Percentiles rank a stretch among this genome's conserved stretches.
These are phyloP conservation scores for Prunus salicina DNA, from an alignment of 306 rosid species.

Conservation along the genomic window DNA sequence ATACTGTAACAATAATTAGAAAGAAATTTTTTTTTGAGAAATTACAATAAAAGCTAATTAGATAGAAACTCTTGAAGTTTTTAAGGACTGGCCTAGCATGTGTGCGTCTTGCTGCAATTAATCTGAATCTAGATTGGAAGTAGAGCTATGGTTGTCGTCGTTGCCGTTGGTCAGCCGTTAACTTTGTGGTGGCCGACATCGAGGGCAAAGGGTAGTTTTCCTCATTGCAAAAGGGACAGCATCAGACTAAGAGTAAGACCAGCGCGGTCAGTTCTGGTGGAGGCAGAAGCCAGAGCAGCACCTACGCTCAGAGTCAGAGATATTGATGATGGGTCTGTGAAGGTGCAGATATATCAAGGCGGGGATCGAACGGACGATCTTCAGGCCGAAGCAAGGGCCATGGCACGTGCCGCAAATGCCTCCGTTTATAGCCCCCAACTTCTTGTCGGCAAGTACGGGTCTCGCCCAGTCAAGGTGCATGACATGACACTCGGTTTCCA, in stretches of 20 bases:
- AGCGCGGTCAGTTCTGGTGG: constrained; percentile 46
- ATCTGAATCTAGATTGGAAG: neutral
- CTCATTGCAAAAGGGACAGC: neutral
- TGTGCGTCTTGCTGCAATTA: neutral
- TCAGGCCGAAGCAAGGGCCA: constrained; percentile 74
- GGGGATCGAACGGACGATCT: constrained; percentile 56
- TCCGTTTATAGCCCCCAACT: constrained; percentile 63
- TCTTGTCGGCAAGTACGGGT: constrained; percentile 48
- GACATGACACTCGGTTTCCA: neutral
- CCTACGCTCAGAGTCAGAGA: constrained; percentile 28
- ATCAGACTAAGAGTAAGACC: neutral
- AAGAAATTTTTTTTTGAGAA: no score
- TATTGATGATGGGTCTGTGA: neutral
- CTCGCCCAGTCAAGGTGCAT: constrained; percentile 62
- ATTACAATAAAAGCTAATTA: neutral
- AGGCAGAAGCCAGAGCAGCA: constrained; percentile 32
- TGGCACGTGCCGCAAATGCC: constrained; percentile 63
- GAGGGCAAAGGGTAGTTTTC: neutral
- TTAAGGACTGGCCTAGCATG: neutral
- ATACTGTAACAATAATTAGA: neutral
- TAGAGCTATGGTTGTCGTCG: neutral
- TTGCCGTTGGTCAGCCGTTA: neutral
- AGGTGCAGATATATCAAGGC: constrained; percentile 12
- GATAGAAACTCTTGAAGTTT: neutral
- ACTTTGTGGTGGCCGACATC: neutral